These are phyloP conservation scores for Leptomonas seymouri DNA, from an alignment of 208 protist genomes.

Conservation along the genomic window DNA sequence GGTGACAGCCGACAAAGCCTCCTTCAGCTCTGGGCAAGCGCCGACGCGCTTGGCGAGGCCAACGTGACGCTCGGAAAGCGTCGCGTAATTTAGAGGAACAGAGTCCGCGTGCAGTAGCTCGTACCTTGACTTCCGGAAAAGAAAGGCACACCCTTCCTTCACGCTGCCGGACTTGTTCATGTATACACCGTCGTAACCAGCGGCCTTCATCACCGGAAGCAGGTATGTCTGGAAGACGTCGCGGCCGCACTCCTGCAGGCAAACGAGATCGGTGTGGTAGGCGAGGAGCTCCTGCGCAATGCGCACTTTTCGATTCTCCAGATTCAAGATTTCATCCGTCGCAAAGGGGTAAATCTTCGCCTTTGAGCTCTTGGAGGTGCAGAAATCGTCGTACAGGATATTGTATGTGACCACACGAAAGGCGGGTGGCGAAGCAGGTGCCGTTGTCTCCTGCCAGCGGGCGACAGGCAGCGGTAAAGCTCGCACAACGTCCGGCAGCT, in stretches of 20 bases:
- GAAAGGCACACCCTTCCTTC: conserved; percentile 78
- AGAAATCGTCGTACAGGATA: conserved; percentile 91
- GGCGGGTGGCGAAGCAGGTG: conserved; percentile 28
- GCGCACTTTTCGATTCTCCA: conserved; percentile 72
- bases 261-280: conserved; percentile 82
- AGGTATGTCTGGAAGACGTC: conserved; percentile 79
- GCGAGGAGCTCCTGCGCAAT: conserved; percentile 85
- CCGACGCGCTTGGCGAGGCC: conserved; percentile 44
- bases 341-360: conserved; percentile 88
- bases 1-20: conserved; percentile 67
- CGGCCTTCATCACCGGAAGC: conserved; percentile 50
- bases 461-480: conserved; percentile 47
- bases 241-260: conserved; percentile 89
- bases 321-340: conserved; percentile 68
- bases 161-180: conserved; percentile 76
- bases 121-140: conserved; percentile 64
- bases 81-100: conserved; percentile 69
- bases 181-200: conserved; percentile 79
- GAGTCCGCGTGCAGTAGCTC: conserved; percentile 30
- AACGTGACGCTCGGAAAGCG: conserved; percentile 42
- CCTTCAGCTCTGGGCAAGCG: conserved; percentile 57
- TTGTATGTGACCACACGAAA: conserved; percentile 93
- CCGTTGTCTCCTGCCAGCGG: conserved; percentile 62
- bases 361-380: conserved; percentile 58
- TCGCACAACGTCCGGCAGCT: conserved; percentile 50